Percentiles rank a stretch among this genome's conserved stretches.
These are phyloP conservation scores for Phialophora verrucosa DNA, from an alignment of 2,329 filamentous ascomycete genomes.

Conservation along the genomic window DNA sequence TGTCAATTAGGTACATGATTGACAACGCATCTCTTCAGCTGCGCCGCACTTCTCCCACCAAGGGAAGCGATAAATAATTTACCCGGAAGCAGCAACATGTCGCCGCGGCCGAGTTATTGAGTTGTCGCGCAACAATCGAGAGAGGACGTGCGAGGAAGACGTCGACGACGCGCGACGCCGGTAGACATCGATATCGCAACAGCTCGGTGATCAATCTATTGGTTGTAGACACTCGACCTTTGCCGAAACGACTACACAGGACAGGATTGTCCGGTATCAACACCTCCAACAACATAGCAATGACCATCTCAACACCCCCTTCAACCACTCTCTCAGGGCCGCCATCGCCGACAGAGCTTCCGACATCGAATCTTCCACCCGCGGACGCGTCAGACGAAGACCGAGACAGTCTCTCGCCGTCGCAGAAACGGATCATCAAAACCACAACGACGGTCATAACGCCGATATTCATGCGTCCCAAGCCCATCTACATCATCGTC, in stretches of 20 bases:
- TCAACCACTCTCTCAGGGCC: constrained; percentile 35
- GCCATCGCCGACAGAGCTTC: constrained; percentile 37
- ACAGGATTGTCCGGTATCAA: background rate
- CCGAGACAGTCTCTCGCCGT: constrained; percentile 11
- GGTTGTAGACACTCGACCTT: background rate
- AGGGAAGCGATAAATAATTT: background rate
- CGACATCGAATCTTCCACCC: constrained; percentile 11
- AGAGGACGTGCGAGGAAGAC: background rate
- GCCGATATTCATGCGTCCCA: constrained; percentile 31
- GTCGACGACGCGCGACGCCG: no score
- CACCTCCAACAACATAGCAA: constrained; percentile 1
- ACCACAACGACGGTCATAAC: constrained; percentile 32
- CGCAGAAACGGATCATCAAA: constrained; percentile 32
- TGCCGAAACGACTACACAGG: background rate
- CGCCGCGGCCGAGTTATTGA: background rate
- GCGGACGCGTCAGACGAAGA: constrained; percentile 13
- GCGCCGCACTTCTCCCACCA: background rate
- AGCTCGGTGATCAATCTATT: background rate
- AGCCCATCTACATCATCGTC: constrained; percentile 40
- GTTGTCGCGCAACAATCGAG: background rate
- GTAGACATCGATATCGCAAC: background rate
- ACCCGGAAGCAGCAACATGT: background rate
- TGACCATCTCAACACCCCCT: constrained; percentile 36
- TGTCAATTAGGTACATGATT: background rate
- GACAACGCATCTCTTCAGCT: constrained; percentile 14